Base-by-base conservation (phyloP, 805 yeast genomes). In the Yarrowia osloensis region DNA sequence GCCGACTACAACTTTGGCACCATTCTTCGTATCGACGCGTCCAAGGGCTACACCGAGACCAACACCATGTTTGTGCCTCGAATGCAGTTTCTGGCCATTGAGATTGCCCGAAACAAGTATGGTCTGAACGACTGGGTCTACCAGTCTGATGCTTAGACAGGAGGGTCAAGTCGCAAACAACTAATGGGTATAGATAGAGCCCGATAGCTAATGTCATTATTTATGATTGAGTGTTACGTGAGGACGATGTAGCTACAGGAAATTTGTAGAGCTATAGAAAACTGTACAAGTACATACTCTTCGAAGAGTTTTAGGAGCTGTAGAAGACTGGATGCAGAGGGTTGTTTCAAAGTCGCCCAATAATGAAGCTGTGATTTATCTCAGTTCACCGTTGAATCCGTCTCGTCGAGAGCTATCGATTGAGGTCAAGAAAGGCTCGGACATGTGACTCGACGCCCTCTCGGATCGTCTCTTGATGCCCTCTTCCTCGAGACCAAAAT, bases 1-100 rank as follows among this genome's bases (percentile, higher is more conserved):
- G 95, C 89, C 70, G 98, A 95, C 79, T 95, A 84, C 81, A 95
- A 95, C 80, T 95, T 95, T 77, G 99, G 99, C 70, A 93, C 98
- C 19, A 81, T 95, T 72, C 81, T 95, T 73, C 88, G 99, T 82
- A 79, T 85, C n/a, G 86, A 85, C 70, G 77, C 89, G 40, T 77
- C 79, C 55, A 88, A 82, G 33, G 97, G 91, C 77, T 95, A 95
- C 78, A 85, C 85, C 57, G 91, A 94, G 79, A 85, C 86, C 54
- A 86, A 88, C 68, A 90, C 98, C 54, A 89, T 92, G 65, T 94
- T 95, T 73, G 97, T 77, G 7, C 95, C 94, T 68, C 88, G 98
- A 80, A 86, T 94, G 75, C 98, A 95, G 80, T 95, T 95, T 77
- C 90, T 93, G 74, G 97, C 97, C 67, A 84, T 92, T 75, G 99